phyloP scores from a whole-genome alignment of 306 rosid species.

The Cucumis cinereus region DNA sequence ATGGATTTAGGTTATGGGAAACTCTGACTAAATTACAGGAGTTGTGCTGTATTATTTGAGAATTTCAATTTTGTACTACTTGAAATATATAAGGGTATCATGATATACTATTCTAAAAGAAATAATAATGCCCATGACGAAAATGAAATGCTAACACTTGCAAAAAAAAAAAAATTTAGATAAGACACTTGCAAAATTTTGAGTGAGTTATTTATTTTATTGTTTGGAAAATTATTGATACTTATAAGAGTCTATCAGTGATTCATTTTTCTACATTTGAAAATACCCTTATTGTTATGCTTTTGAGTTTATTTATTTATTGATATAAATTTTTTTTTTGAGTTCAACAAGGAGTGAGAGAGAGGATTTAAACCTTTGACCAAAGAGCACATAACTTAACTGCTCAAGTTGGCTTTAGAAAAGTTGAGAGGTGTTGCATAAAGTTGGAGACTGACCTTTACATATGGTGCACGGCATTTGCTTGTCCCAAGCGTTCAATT shows the following conservation, averaged over 20 bases:
- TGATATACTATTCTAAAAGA: neutral
- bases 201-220: neutral
- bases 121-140: neutral
- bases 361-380: too few relatives aligned
- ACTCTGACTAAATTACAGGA: neutral
- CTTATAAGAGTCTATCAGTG: too few relatives aligned
- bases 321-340: too few relatives aligned
- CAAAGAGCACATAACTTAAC: neutral
- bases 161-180: too few relatives aligned
- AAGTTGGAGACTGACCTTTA: neutral
- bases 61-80: neutral
- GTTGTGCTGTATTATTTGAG: neutral
- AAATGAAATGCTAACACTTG: neutral
- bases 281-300: neutral
- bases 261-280: too few relatives aligned
- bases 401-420: too few relatives aligned
- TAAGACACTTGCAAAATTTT: neutral
- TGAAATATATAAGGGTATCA: too few relatives aligned
- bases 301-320: neutral
- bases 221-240: too few relatives aligned
- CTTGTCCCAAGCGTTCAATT: neutral
- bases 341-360: too few relatives aligned
- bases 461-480: neutral
- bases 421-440: neutral
- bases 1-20: neutral